Evolutionary conservation across 495 filamentous ascomycete genomes (phyloP).

Genomic region (Penicillium cinerascens): DNA sequence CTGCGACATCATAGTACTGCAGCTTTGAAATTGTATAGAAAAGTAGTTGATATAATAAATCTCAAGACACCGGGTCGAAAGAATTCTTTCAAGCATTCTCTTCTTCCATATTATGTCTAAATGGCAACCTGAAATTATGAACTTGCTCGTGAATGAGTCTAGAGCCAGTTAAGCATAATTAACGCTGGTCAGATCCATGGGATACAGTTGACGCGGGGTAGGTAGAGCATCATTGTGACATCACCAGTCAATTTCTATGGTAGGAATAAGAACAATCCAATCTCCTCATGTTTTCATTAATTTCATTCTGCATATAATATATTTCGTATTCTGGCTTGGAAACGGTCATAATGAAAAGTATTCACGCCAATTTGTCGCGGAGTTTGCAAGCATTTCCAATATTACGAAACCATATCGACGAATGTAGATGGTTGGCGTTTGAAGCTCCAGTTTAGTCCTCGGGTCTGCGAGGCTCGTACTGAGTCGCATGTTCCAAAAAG

Average conservation of each 20-base stretch:
- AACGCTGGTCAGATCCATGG: not conserved
- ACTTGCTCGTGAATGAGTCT: too few species aligned
- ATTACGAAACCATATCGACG: not conserved
- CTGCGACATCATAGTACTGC: not conserved
- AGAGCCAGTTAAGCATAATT: not conserved
- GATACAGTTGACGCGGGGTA: not conserved
- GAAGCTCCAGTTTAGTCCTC: conserved; percentile 5
- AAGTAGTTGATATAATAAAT: not conserved
- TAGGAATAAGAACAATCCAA: not conserved
- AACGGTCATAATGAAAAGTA: not conserved
- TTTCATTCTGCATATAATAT: not conserved
- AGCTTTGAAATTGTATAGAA: not conserved
- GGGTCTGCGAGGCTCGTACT: conserved; percentile 6
- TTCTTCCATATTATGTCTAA: too few species aligned
- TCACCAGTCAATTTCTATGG: conserved; percentile 6
- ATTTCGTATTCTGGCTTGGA: not conserved
- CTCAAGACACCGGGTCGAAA: not conserved
- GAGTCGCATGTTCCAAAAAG: conserved; percentile 7
- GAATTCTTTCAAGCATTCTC: too few species aligned
- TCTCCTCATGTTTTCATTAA: not conserved
- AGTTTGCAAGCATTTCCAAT: not conserved
- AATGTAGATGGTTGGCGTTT: not conserved
- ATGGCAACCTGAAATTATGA: too few species aligned
- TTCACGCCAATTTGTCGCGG: not conserved
- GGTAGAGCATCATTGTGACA: conserved; percentile 19